Evolutionary conservation across 805 yeast species (phyloP), one percentile per base, ranked within the genome.

Genomic region (Barnettozyma populi): DNA sequence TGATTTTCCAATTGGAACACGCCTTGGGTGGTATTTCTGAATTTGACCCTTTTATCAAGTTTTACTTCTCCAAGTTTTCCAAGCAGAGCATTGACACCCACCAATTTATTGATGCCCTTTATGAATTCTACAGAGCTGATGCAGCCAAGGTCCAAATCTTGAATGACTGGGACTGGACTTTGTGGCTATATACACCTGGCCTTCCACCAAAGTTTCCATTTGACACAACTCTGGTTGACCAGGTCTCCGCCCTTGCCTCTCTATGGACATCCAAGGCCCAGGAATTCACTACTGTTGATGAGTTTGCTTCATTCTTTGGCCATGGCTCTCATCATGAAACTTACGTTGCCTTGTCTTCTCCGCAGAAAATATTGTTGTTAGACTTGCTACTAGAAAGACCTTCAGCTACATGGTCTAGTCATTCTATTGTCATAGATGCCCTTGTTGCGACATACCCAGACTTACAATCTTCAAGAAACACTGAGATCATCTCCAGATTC

Each of bases 151-250:
- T 72, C 46, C 74, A 65, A 1, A 55, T 73, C n/a, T 72, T 87
- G 57, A 85, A 86, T 57, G 54, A 75, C 7, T 76, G 90, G 44
- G 96, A 90, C 65, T 90, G 97, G 96, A 74, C 87, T 46, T 66
- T 79, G 24, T 90, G 97, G 96, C 69, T 88, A 47, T 85, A 74
- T 65, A 71, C 75, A 37, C 85, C 94, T 5, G 97, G 97, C 2
- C 76, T 90, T 74, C 97, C 97, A 37, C 95, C 95, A 52, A 84
- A 80, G 62, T 96, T 95, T 14, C 61, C 77, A 32, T 89, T 90
- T 61, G 88, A 87, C 62, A 86, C 95, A 2, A 70, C 82, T 2
- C 70, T 90, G 57, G 95, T 85, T 7, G 89, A 84, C 58, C 75
- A 78, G 59, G 88, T 92, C 57, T 79, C 80, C 56, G 56, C 59